A percentile compares a stretch with the other conserved stretches of the same genome.
phyloP scores from a whole-genome alignment of 495 filamentous ascomycete species.

The Thermothielavioides terrestris region DNA sequence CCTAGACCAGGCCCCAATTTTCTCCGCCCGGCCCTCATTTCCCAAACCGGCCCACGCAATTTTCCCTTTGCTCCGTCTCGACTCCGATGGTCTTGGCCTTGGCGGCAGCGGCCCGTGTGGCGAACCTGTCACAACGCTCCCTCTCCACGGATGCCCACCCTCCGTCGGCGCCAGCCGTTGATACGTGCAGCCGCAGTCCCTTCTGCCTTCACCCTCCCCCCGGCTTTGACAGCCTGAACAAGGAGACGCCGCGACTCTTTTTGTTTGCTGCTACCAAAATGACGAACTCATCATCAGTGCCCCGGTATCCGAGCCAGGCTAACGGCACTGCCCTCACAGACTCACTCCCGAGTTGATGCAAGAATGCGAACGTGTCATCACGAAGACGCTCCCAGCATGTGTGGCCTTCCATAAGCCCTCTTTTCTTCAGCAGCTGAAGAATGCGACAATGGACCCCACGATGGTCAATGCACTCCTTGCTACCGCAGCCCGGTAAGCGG shows the following conservation, averaged over 20 bases:
- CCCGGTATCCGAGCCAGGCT: neutral
- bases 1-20: constrained; percentile 21
- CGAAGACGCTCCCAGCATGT: constrained; percentile 43
- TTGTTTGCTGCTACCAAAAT: no score
- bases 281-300: neutral
- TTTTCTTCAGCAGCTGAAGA: constrained; percentile 43
- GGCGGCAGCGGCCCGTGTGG: no score
- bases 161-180: neutral
- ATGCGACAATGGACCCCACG: constrained; percentile 34
- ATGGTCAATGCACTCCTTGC: constrained; percentile 43
- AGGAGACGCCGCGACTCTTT: no score
- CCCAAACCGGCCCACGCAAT: constrained; percentile 20
- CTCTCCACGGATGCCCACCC: neutral
- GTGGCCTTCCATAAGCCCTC: constrained; percentile 47
- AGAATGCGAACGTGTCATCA: constrained; percentile 44
- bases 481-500: constrained; percentile 38
- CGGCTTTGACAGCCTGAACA: no score
- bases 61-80: constrained; percentile 23
- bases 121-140: no score
- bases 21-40: constrained; percentile 27
- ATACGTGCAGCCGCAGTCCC: no score
- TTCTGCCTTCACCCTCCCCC: no score
- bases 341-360: constrained; percentile 40
- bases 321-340: constrained; percentile 22
- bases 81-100: constrained; percentile 18